Evolutionary conservation across 306 rosid genomes (phyloP).

Genomic region (Alnus rubra): DNA sequence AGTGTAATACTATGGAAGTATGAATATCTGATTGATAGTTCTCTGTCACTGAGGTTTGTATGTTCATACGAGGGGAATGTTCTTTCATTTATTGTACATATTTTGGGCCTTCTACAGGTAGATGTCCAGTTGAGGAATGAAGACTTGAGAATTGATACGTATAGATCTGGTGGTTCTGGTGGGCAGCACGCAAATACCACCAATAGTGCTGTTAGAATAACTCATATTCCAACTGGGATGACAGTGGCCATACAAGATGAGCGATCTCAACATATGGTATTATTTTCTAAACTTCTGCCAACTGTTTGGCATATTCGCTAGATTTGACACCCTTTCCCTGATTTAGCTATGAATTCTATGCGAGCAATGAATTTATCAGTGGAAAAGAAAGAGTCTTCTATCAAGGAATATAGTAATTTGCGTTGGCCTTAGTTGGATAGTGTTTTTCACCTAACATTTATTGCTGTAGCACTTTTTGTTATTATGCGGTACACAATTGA

Average conservation of each 20-base stretch:
- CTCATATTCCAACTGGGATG: conserved; percentile 81
- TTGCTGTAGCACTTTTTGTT: not conserved
- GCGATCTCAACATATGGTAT: conserved; percentile 90
- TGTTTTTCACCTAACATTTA: not conserved
- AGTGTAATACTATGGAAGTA: conserved; percentile 11
- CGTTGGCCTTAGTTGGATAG: not conserved
- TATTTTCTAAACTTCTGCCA: conserved; percentile 17
- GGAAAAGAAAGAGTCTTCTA: not conserved
- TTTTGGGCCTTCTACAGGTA: conserved; percentile 52
- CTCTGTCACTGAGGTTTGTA: not conserved
- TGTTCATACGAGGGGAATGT: not conserved
- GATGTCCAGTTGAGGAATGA: conserved; percentile 90
- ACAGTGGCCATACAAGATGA: conserved; percentile 86
- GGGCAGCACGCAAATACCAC: conserved; percentile 98
- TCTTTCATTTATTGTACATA: conserved; percentile 10
- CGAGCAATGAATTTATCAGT: not conserved
- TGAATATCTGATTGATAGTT: conserved; percentile 14
- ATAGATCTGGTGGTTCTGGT: conserved; percentile 90
- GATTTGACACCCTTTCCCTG: conserved; percentile 2
- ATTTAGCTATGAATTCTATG: not conserved
- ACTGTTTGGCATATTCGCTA: not conserved
- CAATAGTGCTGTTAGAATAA: conserved; percentile 90
- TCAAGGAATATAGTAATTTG: not conserved
- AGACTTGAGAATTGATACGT: conserved; percentile 79
- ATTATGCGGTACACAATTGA: not conserved